Percentiles rank a stretch among this genome's conserved stretches.
These are phyloP conservation scores for Globisporangium polare DNA, from an alignment of 352 stramenopile genomes.

Conservation along the genomic window DNA sequence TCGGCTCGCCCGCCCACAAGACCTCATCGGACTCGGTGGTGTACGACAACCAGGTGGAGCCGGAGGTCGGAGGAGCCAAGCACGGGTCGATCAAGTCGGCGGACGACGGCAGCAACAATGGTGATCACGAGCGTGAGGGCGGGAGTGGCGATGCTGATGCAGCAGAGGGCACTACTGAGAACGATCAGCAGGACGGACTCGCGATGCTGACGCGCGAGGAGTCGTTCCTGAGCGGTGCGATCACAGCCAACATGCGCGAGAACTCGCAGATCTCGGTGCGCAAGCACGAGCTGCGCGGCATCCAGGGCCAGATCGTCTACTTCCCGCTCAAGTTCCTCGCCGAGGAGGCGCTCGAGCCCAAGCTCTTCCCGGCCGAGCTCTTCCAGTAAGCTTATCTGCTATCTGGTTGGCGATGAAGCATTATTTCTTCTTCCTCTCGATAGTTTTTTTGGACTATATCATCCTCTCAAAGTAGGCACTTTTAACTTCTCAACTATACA, in stretches of 20 bases:
- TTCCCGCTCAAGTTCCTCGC: slow-evolving; percentile 84
- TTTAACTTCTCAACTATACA: too few species aligned
- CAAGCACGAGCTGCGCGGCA: slow-evolving; percentile 62
- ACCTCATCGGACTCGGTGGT: slow-evolving; percentile 10
- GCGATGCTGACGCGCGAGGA: slow-evolving; percentile 18
- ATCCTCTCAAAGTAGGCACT: too few species aligned
- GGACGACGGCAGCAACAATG: slow-evolving; percentile 4
- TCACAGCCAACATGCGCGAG: slow-evolving; percentile 74
- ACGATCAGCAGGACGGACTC: background rate
- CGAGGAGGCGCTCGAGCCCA: slow-evolving; percentile 78
- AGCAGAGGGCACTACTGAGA: slow-evolving; percentile 1
- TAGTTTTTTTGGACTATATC: background rate
- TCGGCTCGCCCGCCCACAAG: slow-evolving; percentile 8
- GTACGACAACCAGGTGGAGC: slow-evolving; percentile 12
- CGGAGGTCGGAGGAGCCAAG: slow-evolving; percentile 5
- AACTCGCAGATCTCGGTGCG: slow-evolving; percentile 50
- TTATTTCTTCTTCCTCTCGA: background rate
- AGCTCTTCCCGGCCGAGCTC: slow-evolving; percentile 71
- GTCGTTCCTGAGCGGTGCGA: slow-evolving; percentile 45
- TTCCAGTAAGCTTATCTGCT: slow-evolving; percentile 47
- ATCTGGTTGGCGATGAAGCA: background rate
- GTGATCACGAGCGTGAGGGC: background rate
- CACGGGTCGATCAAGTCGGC: background rate
- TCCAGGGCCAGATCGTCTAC: slow-evolving; percentile 83
- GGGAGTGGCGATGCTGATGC: background rate